Conservation (phyloP, 2,329 filamentous ascomycete species). For the Trichophyton verrucosum region DNA sequence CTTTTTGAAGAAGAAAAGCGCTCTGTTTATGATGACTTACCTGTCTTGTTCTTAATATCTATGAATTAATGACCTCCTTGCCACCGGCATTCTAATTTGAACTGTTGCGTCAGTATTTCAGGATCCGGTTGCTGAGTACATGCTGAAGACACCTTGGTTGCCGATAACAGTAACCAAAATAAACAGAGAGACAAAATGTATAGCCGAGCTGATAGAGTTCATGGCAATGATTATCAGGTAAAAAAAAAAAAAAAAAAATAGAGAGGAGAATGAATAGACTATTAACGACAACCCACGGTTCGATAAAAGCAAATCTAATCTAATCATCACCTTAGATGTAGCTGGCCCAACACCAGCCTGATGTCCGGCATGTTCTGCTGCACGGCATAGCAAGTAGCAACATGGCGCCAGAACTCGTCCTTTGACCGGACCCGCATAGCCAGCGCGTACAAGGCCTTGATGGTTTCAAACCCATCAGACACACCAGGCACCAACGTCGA, state of each 20-base stretch:
- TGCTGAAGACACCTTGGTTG: not conserved
- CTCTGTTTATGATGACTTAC: not conserved
- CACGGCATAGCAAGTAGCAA: not conserved
- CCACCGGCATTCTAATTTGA: not conserved
- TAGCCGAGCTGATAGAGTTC: no score
- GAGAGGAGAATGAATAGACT: no score
- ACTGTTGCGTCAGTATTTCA: not conserved
- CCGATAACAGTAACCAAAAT: not conserved
- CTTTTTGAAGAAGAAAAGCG: not conserved
- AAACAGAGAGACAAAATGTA: no score
- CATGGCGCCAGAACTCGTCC: not conserved
- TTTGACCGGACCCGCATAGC: not conserved
- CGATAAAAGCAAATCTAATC: no score
- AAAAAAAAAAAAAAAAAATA: no score
- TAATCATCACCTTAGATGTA: not conserved
- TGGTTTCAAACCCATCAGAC: not conserved
- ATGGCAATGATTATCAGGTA: no score
- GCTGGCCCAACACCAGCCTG: not conserved
- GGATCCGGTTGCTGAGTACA: not conserved
- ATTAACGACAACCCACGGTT: no score
- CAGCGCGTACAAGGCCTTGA: not conserved
- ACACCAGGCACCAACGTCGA: not conserved
- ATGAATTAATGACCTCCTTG: not conserved
- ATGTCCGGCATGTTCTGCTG: not conserved
- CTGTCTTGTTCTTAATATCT: not conserved